phyloP scores from a whole-genome alignment of 2,329 filamentous ascomycete genomes.

The Huntiella abstrusa region DNA sequence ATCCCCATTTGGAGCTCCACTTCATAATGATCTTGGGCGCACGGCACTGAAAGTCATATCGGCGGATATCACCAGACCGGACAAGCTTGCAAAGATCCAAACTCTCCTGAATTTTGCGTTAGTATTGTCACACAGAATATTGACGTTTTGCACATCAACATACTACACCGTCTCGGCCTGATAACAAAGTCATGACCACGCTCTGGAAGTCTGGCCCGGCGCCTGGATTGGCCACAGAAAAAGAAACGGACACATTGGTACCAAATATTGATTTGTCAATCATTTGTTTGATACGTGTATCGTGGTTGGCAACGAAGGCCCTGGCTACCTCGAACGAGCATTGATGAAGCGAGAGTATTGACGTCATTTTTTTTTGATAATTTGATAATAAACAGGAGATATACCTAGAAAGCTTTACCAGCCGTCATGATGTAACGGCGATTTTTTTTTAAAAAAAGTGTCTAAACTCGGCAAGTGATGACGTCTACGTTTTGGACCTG shows the following conservation, averaged over 20 bases:
- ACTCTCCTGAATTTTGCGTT: neutral
- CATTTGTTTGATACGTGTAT: conserved; percentile 9
- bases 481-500: too few species aligned
- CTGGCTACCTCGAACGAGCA: conserved; percentile 6
- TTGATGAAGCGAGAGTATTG: conserved; percentile 5
- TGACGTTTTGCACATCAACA: neutral
- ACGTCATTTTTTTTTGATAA: conserved; percentile 1
- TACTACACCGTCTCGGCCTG: conserved; percentile 6
- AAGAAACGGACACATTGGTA: conserved; percentile 5
- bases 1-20: conserved; percentile 7
- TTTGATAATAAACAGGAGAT: too few species aligned
- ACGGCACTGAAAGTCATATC: conserved; percentile 9
- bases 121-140: neutral
- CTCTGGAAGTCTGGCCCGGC: conserved; percentile 3
- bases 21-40: conserved; percentile 9
- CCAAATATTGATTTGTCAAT: conserved; percentile 7
- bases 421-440: too few species aligned
- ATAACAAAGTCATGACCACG: conserved; percentile 6
- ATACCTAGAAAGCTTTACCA: too few species aligned
- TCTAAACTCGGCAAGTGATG: too few species aligned
- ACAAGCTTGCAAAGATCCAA: conserved; percentile 7
- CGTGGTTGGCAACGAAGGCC: conserved; percentile 10
- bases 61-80: neutral
- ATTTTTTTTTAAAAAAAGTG: too few species aligned
- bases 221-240: neutral